Percentiles rank a stretch among this genome's conserved stretches.
These are phyloP conservation scores for Boletus speciosus DNA, from an alignment of 768 basidiomycete genomes.

Conservation along the genomic window DNA sequence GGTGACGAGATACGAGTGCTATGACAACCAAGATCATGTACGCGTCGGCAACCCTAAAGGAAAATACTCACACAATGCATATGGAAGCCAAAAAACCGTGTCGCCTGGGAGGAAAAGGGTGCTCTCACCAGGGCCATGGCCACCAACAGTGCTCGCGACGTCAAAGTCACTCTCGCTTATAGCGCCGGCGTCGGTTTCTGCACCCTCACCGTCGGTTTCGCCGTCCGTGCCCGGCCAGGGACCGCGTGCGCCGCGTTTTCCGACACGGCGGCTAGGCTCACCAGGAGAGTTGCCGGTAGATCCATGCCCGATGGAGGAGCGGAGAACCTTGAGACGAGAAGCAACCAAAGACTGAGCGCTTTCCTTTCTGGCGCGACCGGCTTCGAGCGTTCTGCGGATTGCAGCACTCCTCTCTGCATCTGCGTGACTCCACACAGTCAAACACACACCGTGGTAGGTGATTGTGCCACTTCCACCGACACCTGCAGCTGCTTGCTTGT, in stretches of 20 bases:
- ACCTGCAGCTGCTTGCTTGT: constrained; percentile 31
- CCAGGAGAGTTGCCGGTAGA: constrained; percentile 38
- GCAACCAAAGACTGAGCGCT: constrained; percentile 71
- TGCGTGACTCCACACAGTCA: constrained; percentile 95
- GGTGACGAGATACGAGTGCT: constrained; percentile 88
- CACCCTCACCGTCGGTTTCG: constrained; percentile 77
- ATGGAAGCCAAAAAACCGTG: constrained; percentile 93
- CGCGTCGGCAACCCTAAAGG: background rate
- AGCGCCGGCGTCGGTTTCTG: constrained; percentile 62
- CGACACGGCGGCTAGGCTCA: constrained; percentile 59
- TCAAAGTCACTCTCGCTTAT: constrained; percentile 88
- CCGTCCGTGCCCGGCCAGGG: constrained; percentile 66
- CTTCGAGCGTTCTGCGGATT: constrained; percentile 79
- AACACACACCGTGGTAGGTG: constrained; percentile 86
- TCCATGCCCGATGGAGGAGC: constrained; percentile 47
- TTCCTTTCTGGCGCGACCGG: constrained; percentile 73
- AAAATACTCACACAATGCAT: constrained; percentile 70
- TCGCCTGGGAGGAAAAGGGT: constrained; percentile 86
- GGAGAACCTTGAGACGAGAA: constrained; percentile 62
- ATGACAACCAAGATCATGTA: constrained; percentile 10
- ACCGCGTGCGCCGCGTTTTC: constrained; percentile 58
- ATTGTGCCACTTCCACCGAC: constrained; percentile 40
- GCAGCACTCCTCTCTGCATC: constrained; percentile 83
- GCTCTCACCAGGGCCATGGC: constrained; percentile 83
- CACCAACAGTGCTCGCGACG: constrained; percentile 66